Percentiles rank a stretch among this genome's conserved stretches.
Conservation (phyloP, 257 asterid species). For the Capsicum pubescens region DNA sequence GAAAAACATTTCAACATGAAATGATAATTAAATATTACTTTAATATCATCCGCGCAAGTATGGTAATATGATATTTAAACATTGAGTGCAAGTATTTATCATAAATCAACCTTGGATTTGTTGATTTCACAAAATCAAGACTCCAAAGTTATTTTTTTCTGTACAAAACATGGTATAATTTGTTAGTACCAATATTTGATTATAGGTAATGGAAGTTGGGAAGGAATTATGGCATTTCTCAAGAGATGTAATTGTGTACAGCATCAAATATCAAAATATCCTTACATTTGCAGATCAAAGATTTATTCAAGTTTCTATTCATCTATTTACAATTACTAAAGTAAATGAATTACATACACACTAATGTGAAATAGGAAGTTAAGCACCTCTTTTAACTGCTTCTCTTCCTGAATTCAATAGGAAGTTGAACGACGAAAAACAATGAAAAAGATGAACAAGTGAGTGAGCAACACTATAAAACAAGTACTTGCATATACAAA, state of each 20-base stretch:
- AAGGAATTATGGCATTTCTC: neutral
- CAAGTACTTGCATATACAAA: neutral
- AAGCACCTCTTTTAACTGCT: slow-evolving; percentile 11
- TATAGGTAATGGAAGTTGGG: neutral
- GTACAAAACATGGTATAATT: too few species aligned
- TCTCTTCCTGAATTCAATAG: slow-evolving; percentile 6
- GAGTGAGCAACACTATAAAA: neutral
- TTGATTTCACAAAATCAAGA: neutral
- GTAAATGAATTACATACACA: slow-evolving; percentile 24
- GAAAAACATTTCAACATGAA: too few species aligned
- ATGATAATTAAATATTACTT: too few species aligned
- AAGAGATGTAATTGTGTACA: neutral
- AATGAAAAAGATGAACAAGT: neutral
- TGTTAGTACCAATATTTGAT: neutral
- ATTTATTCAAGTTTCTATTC: slow-evolving; percentile 20
- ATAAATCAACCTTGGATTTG: too few species aligned
- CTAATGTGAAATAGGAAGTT: neutral
- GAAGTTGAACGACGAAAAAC: slow-evolving; percentile 2
- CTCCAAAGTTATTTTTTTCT: neutral
- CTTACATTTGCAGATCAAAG: slow-evolving; percentile 19
- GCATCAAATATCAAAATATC: slow-evolving; percentile 9
- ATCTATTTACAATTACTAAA: slow-evolving; percentile 27
- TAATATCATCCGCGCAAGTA: too few species aligned
- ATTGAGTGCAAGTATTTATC: too few species aligned
- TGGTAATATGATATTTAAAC: too few species aligned